These are phyloP conservation scores for Begonia fuchsioides DNA, from an alignment of 306 rosid species.

Conservation along the genomic window DNA sequence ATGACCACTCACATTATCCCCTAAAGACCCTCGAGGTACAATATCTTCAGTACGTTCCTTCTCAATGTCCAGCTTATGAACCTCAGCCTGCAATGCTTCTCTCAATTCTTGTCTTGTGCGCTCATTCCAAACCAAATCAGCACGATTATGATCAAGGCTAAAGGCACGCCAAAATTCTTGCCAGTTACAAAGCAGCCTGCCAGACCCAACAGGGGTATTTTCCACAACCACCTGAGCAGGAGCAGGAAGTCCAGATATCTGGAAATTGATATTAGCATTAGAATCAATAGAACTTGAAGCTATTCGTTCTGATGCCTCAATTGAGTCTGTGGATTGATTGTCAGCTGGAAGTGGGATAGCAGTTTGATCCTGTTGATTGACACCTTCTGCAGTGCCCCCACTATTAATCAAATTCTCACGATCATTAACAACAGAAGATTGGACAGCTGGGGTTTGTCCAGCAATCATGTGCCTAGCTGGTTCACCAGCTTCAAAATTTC, in stretches of 20 bases:
- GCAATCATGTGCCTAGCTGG: conserved; percentile 36
- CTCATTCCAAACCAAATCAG: conserved; percentile 99
- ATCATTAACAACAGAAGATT: conserved; percentile 35
- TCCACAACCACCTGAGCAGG: conserved; percentile 99
- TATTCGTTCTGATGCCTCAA: conserved; percentile 31
- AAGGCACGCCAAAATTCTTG: conserved; percentile 98
- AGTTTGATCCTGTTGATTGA: conserved; percentile 34
- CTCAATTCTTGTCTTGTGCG: conserved; percentile 96
- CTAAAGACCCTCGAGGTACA: conserved; percentile 58
- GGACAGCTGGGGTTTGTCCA: conserved; percentile 41
- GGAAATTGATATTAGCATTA: conserved; percentile 39
- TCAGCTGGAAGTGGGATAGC: conserved; percentile 24
- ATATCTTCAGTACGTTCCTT: conserved; percentile 98
- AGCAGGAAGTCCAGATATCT: conserved; percentile 69
- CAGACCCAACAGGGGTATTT: conserved; percentile 95
- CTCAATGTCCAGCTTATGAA: conserved; percentile 93
- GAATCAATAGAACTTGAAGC: conserved; percentile 36
- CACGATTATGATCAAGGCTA: conserved; percentile 97
- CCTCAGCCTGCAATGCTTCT: conserved; percentile 91
- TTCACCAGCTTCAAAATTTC: conserved; percentile 56
- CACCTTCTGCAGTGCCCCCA: conserved; percentile 21
- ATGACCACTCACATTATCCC: conserved; percentile 42
- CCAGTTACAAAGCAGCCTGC: conserved; percentile 93
- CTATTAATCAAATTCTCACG: conserved; percentile 39
- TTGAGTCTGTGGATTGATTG: conserved; percentile 24